Base-by-base conservation (phyloP, 169 alveolate genomes). In the Plasmodium berghei region DNA sequence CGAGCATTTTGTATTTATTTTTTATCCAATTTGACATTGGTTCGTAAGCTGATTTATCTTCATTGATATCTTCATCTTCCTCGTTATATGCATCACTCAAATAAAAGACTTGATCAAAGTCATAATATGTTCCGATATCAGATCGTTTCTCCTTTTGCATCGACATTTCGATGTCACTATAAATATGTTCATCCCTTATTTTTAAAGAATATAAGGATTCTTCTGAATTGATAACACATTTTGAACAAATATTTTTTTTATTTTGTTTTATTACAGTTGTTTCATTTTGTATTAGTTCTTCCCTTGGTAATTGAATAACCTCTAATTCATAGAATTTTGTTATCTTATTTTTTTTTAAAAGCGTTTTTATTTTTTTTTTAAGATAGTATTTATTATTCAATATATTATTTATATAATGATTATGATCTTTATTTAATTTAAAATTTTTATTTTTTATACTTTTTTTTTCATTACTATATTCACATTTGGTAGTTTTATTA, bases 351-450 rank as follows among this genome's bases (percentile, higher is more conserved):
- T 62, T 83, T 16, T 62, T 71, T 9, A 67, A 67, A 46, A 67
- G 52, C 5, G 55, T 61, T 61, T 83, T 83, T 67, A 83, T 83
- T 62, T 83, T 83, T 72, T 83, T 83, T 71, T 48, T 83, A 20
- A 83, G 58, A 20, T 58, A 71, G 26, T 83, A 83, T 61, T 83
- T 83, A 24, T 49, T 40, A 49, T 83, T 66, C 14, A 83, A 28
- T 9, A 66, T 18, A 59, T 22, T 5, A 20, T 63, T 8, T 1
- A 66, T 45, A 24, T 61, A 22, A 14, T 12, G 24, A 28, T 34
- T 54, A 20, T n/a, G 4, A 54, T 34, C 42, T 34, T 34, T 5
- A 34, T 34, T 34, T 34, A 34, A 34, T 34, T 34, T 34, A 34
- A 3, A 5, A 34, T 2, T 34, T 34, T 34, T 8, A 34, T 34